Evolutionary conservation across 192 early-diverging fungal species (phyloP).

Genomic region (Podila epicladia): DNA sequence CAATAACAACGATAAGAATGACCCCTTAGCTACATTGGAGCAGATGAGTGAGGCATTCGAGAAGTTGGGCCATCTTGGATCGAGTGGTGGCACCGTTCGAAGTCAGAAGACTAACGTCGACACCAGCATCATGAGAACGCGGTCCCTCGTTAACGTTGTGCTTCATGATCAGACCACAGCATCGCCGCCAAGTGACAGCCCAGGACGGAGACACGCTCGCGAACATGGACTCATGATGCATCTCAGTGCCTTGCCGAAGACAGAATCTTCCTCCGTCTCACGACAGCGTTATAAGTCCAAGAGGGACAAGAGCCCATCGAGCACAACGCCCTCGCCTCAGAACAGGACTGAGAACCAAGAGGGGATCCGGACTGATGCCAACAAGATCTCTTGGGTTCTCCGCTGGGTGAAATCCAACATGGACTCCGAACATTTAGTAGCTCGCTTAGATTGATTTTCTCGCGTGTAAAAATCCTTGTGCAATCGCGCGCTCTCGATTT

Average conservation of each 20-base stretch:
- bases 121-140: not conserved
- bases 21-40: not conserved
- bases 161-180: not conserved
- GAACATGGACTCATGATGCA: slow-evolving; percentile 40
- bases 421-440: not conserved
- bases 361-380: slow-evolving; percentile 19
- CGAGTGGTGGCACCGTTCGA: not conserved
- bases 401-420: slow-evolving; percentile 34
- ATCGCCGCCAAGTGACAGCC: slow-evolving; percentile 6
- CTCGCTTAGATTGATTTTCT: too few species aligned
- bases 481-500: too few species aligned
- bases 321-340: not conserved
- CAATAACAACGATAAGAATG: not conserved
- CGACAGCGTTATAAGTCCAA: not conserved
- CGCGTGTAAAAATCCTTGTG: too few species aligned
- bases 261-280: not conserved
- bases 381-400: slow-evolving; percentile 29
- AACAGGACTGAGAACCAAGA: not conserved
- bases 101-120: not conserved
- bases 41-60: not conserved
- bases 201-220: slow-evolving; percentile 12
- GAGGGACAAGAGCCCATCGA: not conserved
- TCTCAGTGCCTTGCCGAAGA: not conserved
- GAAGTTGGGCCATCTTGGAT: not conserved
- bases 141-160: slow-evolving; percentile 26